Percentiles rank a stretch among this genome's conserved stretches.
Conservation (phyloP, 108 stramenopile genomes). For the Pseudonitzschia multistriata region DNA sequence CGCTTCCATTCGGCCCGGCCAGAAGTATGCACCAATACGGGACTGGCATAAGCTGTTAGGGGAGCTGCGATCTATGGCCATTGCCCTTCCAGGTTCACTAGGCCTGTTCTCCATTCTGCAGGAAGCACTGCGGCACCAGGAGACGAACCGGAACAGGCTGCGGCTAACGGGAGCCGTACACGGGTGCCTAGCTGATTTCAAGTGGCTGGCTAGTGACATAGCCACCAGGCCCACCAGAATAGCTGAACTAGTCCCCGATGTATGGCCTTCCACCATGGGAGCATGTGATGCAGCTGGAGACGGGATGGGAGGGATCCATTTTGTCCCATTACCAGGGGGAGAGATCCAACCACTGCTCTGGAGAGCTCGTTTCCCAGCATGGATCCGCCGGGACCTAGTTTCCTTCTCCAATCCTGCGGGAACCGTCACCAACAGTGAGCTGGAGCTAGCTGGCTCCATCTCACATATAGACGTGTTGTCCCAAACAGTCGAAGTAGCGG, state of each 20-base stretch:
- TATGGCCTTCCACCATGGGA: conserved; percentile 18
- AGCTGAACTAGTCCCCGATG: conserved; percentile 32
- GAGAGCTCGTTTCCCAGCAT: no score
- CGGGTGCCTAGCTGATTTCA: conserved; percentile 24
- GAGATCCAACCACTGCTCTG: no score
- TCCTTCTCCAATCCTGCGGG: no score
- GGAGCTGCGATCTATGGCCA: conserved; percentile 44
- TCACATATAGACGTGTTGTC: no score
- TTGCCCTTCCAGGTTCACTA: conserved; percentile 36
- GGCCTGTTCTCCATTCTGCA: conserved; percentile 41
- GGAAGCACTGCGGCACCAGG: conserved; percentile 24
- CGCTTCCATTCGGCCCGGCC: no score
- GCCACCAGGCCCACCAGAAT: conserved; percentile 35
- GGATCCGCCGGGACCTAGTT: no score
- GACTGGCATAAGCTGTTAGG: conserved; percentile 40
- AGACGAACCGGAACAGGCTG: background rate
- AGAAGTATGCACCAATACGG: no score
- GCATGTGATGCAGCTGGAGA: conserved; percentile 28
- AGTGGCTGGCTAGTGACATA: conserved; percentile 10
- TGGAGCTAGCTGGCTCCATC: no score
- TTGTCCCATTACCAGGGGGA: background rate
- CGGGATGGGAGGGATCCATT: conserved; percentile 33
- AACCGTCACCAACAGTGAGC: no score
- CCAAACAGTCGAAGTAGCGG: no score
- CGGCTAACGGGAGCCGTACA: no score